Base-by-base conservation (phyloP, 208 protist species). In the Leishmania martiniquensis region DNA sequence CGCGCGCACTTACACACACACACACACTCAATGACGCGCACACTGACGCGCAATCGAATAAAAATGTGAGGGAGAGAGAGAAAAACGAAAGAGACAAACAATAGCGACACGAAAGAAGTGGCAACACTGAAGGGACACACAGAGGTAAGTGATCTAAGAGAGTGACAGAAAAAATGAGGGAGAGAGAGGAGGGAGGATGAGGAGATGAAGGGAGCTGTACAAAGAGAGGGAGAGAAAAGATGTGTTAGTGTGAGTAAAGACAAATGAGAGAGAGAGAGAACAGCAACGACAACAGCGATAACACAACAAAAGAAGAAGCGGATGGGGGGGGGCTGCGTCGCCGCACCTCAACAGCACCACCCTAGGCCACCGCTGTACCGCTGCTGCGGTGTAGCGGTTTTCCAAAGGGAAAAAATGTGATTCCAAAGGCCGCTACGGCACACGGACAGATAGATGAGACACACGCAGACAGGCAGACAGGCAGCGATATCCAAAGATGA, bases 341-440 rank as follows among this genome's bases (percentile, higher is more conserved):
- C 29, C 44, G 20, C 66, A 6, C 32, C 44, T 39, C 39, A 54
- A 17, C 25, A 42, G 22, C 25, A 72, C 12, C 42, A 42, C 49
- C 42, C n/a, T 57, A 47, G 29, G 20, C 32, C 32, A 68, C 62
- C 32, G 17, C 34, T 10, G 65, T 17, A 32, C 42, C 25, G 10
- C 51, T 69, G 2, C 65, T 69, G 34, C 39, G 42, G 65, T 17
- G 65, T 42, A 7, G 25, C 15, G 13, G 34, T 71, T 51, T 75
- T 72, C 59, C 15, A 82, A 22, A 63, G 69, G 34, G 15, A 67
- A 20, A 55, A 82, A 63, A 77, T 7, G 70, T 54, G 52, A 70
- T 34, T 37, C 45, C 39, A n/a, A 77, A 42, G 42, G 39, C n/a
- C 1, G 25, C 54, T 29, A 42, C 39, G 44, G 37, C 62, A 49